Base-by-base conservation (phyloP, 495 filamentous ascomycete genomes). In the Daldinia decipiens region DNA sequence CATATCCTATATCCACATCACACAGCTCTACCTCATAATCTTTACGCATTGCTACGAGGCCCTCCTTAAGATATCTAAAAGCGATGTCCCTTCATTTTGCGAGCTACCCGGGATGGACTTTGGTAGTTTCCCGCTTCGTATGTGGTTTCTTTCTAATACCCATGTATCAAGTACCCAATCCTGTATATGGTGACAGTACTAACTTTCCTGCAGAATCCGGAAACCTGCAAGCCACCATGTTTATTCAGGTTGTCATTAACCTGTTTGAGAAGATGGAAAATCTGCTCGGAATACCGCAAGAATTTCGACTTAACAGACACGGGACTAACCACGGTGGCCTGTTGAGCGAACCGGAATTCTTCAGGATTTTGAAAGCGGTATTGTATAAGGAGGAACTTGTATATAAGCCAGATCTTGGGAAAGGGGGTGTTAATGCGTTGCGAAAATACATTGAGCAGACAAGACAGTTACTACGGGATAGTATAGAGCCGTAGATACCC, bases 201-300 rank as follows among this genome's bases (percentile, higher is more conserved):
- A 32, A 69, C 39, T 32, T 51, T 0, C 9, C 4, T 21, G 29
- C 17, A 76, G 73, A 73, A 55, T 76, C 70, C 5, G 67, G 73
- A 2, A 76, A 73, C 40, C 40, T 76, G 11, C 73, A 76, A 59
- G 52, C 67, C 1, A 68, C 51, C 6, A 36, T 76, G 39, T 64
- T 76, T 9, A 68, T 73, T 27, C 66, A 76, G 13, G 52, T 73
- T 3, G 54, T 73, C 3, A 65, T 39, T 2, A 76, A 67, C 39
- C 55, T 73, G 7, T 67, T 76, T 47, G 63, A 71, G 15, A 65
- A 51, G 34, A 71, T 76, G 26, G 71, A 76, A 31, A 53, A 9
- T 2, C 47, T 71, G 4, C 59, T 76, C n/a, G 73, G 73, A 15
- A 34, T 76, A 62, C 73, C 67, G 5, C 53, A 19, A 17, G 36